These are phyloP conservation scores for Plantago elongata DNA, from an alignment of 257 asterid species.

Conservation along the genomic window DNA sequence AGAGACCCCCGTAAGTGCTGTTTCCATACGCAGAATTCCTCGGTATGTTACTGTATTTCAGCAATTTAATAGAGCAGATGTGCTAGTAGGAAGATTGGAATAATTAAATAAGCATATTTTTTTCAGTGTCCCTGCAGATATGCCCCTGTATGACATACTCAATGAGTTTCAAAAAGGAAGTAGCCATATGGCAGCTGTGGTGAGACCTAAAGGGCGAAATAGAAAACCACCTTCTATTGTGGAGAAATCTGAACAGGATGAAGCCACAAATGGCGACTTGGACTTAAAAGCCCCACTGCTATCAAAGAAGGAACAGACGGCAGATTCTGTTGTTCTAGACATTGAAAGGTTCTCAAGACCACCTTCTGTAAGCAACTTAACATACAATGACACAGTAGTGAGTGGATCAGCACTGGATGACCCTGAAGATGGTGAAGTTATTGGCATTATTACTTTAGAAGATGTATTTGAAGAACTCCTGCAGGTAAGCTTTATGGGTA, in stretches of 20 bases:
- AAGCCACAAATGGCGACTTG: conserved; percentile 27
- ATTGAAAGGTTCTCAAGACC: conserved; percentile 42
- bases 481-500: conserved; percentile 39
- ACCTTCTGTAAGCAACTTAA: conserved; percentile 25
- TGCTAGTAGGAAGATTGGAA: not conserved
- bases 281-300: conserved; percentile 39
- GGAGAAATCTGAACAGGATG: conserved; percentile 37
- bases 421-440: conserved; percentile 73
- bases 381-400: conserved; percentile 32
- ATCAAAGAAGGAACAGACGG: conserved; percentile 31
- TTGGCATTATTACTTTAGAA: conserved; percentile 75
- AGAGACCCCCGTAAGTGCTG: conserved; percentile 82
- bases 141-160: conserved; percentile 77
- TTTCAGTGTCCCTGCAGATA: conserved; percentile 71
- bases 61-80: conserved; percentile 3
- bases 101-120: conserved; percentile 12
- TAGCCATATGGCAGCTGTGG: conserved; percentile 87
- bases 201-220: conserved; percentile 48
- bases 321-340: conserved; percentile 41
- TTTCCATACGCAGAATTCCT: conserved; percentile 77
- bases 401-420: conserved; percentile 37
- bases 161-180: conserved; percentile 77
- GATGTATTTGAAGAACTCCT: conserved; percentile 86
- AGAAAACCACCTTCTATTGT: conserved; percentile 39
- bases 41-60: conserved; percentile 35